phyloP scores from a whole-genome alignment of 495 filamentous ascomycete genomes.

The Cercophora scortea region DNA sequence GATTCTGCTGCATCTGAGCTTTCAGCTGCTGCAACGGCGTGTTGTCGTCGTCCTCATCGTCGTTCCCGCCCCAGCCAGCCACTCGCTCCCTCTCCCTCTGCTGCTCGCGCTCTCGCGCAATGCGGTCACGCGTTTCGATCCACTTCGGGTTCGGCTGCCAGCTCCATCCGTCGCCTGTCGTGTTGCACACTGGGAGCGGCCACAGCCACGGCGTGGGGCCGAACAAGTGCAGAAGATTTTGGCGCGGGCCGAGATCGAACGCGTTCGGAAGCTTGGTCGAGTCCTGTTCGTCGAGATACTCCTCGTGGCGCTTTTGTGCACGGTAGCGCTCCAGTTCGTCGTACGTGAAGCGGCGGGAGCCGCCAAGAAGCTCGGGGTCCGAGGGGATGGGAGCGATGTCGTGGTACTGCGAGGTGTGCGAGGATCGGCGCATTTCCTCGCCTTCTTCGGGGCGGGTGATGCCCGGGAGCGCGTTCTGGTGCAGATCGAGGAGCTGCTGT shows the following conservation, averaged over 20 bases:
- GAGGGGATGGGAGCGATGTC: slow-evolving; percentile 15
- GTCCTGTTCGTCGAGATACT: slow-evolving; percentile 83
- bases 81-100: slow-evolving; percentile 49
- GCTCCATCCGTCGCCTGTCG: slow-evolving; percentile 85
- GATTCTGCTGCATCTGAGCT: no score
- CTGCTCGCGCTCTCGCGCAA: slow-evolving; percentile 50
- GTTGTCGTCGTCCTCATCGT: slow-evolving; percentile 8
- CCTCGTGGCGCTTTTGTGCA: slow-evolving; percentile 65
- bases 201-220: slow-evolving; percentile 62
- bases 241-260: slow-evolving; percentile 76
- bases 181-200: slow-evolving; percentile 74
- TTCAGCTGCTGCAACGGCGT: slow-evolving; percentile 12
- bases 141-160: slow-evolving; percentile 80
- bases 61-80: slow-evolving; percentile 44
- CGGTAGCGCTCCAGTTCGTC: slow-evolving; percentile 65
- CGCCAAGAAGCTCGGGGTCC: slow-evolving; percentile 43
- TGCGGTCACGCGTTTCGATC: slow-evolving; percentile 54
- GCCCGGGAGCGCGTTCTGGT: slow-evolving; percentile 76
- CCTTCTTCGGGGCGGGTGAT: slow-evolving; percentile 75
- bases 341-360: slow-evolving; percentile 47
- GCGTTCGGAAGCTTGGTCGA: slow-evolving; percentile 81
- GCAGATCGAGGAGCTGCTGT: slow-evolving; percentile 70
- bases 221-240: slow-evolving; percentile 79
- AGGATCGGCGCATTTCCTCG: slow-evolving; percentile 39
- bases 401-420: not conserved